These are phyloP conservation scores for Oryza glumipatula DNA, from an alignment of 176 grass and related monocot genomes.

Conservation along the genomic window DNA sequence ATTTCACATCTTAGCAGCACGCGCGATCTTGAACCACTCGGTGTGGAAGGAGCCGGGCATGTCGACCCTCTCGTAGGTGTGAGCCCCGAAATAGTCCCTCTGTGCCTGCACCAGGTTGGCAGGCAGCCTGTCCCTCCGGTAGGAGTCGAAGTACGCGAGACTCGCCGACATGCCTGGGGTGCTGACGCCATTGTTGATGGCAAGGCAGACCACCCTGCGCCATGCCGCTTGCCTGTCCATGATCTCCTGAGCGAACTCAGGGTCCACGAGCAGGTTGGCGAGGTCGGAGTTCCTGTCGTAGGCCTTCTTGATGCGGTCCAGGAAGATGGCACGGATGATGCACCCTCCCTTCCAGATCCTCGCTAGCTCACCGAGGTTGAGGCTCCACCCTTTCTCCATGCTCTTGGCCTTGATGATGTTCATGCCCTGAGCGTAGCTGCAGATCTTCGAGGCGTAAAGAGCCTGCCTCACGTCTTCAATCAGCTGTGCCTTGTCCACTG, in stretches of 20 bases:
- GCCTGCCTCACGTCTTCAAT: slow-evolving; percentile 78
- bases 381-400: slow-evolving; percentile 66
- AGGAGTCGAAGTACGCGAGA: slow-evolving; percentile 79
- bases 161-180: slow-evolving; percentile 75
- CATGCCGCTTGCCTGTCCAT: slow-evolving; percentile 75
- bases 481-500: slow-evolving; percentile 75
- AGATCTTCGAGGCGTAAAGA: slow-evolving; percentile 79
- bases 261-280: slow-evolving; percentile 75
- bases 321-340: slow-evolving; percentile 85
- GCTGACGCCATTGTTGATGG: slow-evolving; percentile 80
- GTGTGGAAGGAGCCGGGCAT: slow-evolving; percentile 75
- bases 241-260: slow-evolving; percentile 78
- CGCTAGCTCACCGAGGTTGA: slow-evolving; percentile 78
- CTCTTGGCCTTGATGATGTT: slow-evolving; percentile 88
- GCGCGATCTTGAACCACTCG: slow-evolving; percentile 81
- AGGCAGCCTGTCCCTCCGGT: slow-evolving; percentile 67
- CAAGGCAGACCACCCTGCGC: slow-evolving; percentile 68
- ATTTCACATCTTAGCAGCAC: neutral
- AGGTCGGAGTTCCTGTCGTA: slow-evolving; percentile 69
- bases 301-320: slow-evolving; percentile 84
- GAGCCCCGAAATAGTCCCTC: slow-evolving; percentile 81
- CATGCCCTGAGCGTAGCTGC: slow-evolving; percentile 83
- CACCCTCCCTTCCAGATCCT: slow-evolving; percentile 94
- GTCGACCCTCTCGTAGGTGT: slow-evolving; percentile 85
- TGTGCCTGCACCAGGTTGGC: slow-evolving; percentile 86